Evolutionary conservation across 2,329 filamentous ascomycete genomes (phyloP).

Genomic region (Leptographium procerum): DNA sequence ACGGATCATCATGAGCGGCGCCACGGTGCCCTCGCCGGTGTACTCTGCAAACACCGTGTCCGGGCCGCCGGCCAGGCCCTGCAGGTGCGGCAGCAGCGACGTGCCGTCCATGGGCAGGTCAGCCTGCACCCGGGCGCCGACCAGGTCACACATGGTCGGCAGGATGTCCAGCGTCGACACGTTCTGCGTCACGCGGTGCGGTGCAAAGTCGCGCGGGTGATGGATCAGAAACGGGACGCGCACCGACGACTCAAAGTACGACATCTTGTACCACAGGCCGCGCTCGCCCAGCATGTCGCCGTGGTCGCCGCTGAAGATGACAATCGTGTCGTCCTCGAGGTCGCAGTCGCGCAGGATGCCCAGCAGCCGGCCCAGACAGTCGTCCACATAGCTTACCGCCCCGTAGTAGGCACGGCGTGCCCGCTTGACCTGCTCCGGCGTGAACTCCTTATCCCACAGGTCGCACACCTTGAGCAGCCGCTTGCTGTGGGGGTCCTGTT

Average conservation of each 20-base stretch:
- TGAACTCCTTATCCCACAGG: constrained; percentile 72
- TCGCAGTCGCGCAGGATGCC: constrained; percentile 67
- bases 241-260: constrained; percentile 84
- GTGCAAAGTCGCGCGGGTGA: constrained; percentile 60
- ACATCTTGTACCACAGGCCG: constrained; percentile 88
- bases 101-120: constrained; percentile 76
- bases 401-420: constrained; percentile 86
- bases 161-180: constrained; percentile 87
- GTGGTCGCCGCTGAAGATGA: constrained; percentile 89
- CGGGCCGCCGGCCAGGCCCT: constrained; percentile 44
- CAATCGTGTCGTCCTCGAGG: constrained; percentile 73
- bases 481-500: constrained; percentile 79
- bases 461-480: constrained; percentile 79
- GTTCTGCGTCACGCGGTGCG: constrained; percentile 68
- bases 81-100: constrained; percentile 69
- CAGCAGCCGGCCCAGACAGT: constrained; percentile 77
- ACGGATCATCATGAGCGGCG: constrained; percentile 88
- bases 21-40: constrained; percentile 82
- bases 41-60: constrained; percentile 94
- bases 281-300: constrained; percentile 94
- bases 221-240: constrained; percentile 81
- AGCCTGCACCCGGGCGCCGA: constrained; percentile 56
- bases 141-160: constrained; percentile 76
- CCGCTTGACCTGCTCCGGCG: constrained; percentile 73
- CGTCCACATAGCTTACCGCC: constrained; percentile 86